Conservation (phyloP, 2,329 filamentous ascomycete species). For the Lecanoromycetidae sp. region DNA sequence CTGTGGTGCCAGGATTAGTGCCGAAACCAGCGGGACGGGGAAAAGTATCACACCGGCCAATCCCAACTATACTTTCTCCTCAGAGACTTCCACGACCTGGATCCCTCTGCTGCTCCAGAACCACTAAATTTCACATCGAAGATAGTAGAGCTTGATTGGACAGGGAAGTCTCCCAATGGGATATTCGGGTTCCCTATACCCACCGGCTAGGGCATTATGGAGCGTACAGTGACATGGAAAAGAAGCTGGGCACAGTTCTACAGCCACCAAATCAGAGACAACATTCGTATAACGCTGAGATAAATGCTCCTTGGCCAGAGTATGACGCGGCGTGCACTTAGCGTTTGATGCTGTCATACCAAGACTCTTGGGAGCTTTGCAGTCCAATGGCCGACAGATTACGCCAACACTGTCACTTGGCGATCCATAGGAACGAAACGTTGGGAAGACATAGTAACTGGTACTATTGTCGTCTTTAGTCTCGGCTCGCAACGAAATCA, state of each 20-base stretch:
- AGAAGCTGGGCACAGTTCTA: constrained; percentile 32
- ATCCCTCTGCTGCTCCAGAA: constrained; percentile 20
- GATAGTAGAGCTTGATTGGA: constrained; percentile 24
- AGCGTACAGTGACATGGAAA: constrained; percentile 27
- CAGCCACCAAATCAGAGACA: constrained; percentile 19
- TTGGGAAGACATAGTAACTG: constrained; percentile 25
- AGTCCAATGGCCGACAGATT: constrained; percentile 21
- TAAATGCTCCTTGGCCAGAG: constrained; percentile 21
- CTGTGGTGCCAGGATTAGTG: constrained; percentile 21
- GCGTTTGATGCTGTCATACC: constrained; percentile 25
- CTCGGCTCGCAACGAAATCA: constrained; percentile 31
- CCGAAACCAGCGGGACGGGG: constrained; percentile 24
- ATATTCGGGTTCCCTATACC: constrained; percentile 29
- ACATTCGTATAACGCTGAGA: constrained; percentile 20
- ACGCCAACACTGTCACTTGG: constrained; percentile 30
- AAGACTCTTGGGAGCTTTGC: constrained; percentile 21
- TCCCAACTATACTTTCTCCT: constrained; percentile 25
- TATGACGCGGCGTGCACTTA: constrained; percentile 22
- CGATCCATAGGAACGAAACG: constrained; percentile 33
- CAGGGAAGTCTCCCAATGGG: constrained; percentile 25
- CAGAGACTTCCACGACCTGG: constrained; percentile 22
- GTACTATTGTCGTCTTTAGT: constrained; percentile 29
- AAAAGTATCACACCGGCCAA: constrained; percentile 16
- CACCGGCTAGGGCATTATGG: constrained; percentile 25
- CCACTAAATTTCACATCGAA: constrained; percentile 20